Evolutionary conservation across 192 early-diverging fungal species (phyloP).

Genomic region (Nowakowskiella sp.): DNA sequence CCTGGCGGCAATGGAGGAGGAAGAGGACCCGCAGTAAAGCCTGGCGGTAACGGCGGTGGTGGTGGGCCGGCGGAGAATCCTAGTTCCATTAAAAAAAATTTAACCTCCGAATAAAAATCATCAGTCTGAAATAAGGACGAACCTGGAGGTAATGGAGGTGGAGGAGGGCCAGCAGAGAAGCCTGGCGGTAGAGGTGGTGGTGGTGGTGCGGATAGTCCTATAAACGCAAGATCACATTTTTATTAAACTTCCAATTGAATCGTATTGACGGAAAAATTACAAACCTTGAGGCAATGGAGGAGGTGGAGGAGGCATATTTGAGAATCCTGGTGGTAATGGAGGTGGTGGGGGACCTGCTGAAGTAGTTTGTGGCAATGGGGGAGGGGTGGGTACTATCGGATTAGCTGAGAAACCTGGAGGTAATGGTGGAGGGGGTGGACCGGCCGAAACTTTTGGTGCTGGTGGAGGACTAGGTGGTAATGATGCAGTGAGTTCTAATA

Average conservation of each 20-base stretch:
- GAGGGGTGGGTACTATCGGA: slow-evolving; percentile 9
- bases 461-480: slow-evolving; percentile 3
- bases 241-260: no score
- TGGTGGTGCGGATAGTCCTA: slow-evolving; percentile 1
- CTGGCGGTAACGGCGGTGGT: slow-evolving; percentile 30
- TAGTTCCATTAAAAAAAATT: not conserved
- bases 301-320: slow-evolving; percentile 16
- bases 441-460: not conserved
- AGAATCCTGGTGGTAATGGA: not conserved
- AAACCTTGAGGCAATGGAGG: slow-evolving; percentile 22
- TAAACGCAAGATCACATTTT: slow-evolving; percentile 1
- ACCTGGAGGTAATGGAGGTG: slow-evolving; percentile 25
- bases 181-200: slow-evolving; percentile 4
- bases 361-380: slow-evolving; percentile 10
- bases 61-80: slow-evolving; percentile 21
- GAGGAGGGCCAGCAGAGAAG: slow-evolving; percentile 21
- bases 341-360: slow-evolving; percentile 9
- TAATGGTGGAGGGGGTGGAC: slow-evolving; percentile 1
- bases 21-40: slow-evolving; percentile 17
- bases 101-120: slow-evolving; percentile 5
- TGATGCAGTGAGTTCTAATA: not conserved
- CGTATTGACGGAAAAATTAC: not conserved
- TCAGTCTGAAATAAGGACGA: not conserved
- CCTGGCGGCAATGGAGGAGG: slow-evolving; percentile 28
- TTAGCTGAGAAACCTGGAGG: not conserved